A percentile compares a stretch with the other conserved stretches of the same genome.
These are phyloP conservation scores for Colletotrichum karsti DNA, from an alignment of 2,329 filamentous ascomycete species.

Conservation along the genomic window DNA sequence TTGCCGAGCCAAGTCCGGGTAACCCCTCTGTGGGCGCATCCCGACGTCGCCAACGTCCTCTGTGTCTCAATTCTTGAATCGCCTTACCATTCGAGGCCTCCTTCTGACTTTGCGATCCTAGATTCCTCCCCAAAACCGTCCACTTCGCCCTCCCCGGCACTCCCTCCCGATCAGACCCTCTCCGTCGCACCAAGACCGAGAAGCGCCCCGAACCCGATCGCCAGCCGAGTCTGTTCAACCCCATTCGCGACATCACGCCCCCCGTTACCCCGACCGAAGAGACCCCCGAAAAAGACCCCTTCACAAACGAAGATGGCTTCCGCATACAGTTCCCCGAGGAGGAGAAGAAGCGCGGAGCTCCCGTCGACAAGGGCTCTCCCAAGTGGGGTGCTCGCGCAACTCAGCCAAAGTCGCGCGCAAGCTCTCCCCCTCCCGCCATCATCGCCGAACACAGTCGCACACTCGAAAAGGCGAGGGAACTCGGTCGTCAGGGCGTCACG, in stretches of 20 bases:
- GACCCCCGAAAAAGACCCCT: conserved; percentile 53
- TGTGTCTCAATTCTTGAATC: background rate
- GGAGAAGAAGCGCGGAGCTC: conserved; percentile 63
- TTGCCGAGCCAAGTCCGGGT: background rate
- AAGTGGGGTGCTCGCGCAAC: conserved; percentile 80
- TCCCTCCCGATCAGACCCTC: conserved; percentile 45
- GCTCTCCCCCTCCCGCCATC: conserved; percentile 77
- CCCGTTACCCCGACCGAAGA: conserved; percentile 65
- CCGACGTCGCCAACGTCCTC: background rate
- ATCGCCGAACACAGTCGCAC: conserved; percentile 74
- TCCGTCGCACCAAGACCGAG: conserved; percentile 33
- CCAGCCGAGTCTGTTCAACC: conserved; percentile 63
- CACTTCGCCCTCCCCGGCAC: conserved; percentile 79
- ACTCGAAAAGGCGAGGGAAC: conserved; percentile 64
- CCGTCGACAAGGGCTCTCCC: conserved; percentile 78
- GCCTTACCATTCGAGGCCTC: background rate
- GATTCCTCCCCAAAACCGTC: conserved; percentile 91
- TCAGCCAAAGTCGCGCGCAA: conserved; percentile 81
- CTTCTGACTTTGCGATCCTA: conserved; percentile 45
- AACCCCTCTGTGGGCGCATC: background rate
- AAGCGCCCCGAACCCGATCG: conserved; percentile 36
- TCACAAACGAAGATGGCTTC: conserved; percentile 66
- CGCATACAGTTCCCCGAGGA: conserved; percentile 62
- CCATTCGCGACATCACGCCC: conserved; percentile 57
- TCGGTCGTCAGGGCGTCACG: conserved; percentile 64